Conservation (phyloP, 2,329 filamentous ascomycete species). For the Hypomyces rosellus region DNA sequence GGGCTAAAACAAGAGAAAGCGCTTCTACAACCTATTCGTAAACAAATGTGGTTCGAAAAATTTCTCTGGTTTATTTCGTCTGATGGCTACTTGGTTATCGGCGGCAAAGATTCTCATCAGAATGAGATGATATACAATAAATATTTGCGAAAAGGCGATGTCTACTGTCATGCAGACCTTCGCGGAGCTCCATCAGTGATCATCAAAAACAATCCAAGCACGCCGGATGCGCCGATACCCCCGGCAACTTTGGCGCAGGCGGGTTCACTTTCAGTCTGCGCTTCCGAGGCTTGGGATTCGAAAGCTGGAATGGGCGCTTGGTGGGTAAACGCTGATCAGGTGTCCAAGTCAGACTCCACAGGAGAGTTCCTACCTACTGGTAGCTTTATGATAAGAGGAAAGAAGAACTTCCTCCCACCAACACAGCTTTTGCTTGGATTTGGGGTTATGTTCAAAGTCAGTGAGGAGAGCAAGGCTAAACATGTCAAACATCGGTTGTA, state of each 20-base stretch:
- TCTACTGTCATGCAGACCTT: slow-evolving; percentile 88
- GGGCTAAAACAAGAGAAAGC: slow-evolving; percentile 89
- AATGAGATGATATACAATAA: slow-evolving; percentile 86
- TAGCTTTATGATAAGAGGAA: slow-evolving; percentile 72
- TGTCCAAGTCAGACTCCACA: slow-evolving; percentile 73
- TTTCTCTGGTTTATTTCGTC: slow-evolving; percentile 94
- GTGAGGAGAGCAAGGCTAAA: slow-evolving; percentile 74
- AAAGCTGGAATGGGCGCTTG: slow-evolving; percentile 94
- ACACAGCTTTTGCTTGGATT: slow-evolving; percentile 83
- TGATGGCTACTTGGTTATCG: slow-evolving; percentile 88
- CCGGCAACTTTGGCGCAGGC: slow-evolving; percentile 89
- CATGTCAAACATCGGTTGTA: slow-evolving; percentile 62
- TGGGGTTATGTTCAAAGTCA: slow-evolving; percentile 80
- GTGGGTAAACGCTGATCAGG: slow-evolving; percentile 89
- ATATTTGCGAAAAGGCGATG: slow-evolving; percentile 80
- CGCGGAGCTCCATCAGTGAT: slow-evolving; percentile 78
- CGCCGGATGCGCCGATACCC: slow-evolving; percentile 78
- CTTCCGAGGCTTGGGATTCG: slow-evolving; percentile 88
- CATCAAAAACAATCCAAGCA: slow-evolving; percentile 78
- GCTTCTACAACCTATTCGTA: slow-evolving; percentile 72
- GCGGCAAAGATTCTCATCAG: slow-evolving; percentile 81
- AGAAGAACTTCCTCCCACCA: slow-evolving; percentile 87
- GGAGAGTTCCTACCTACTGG: slow-evolving; percentile 77
- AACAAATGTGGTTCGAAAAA: slow-evolving; percentile 93
- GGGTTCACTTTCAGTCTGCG: slow-evolving; percentile 75